Conservation (phyloP, 192 early-diverging fungal genomes). For the Coemansia sp. region DNA sequence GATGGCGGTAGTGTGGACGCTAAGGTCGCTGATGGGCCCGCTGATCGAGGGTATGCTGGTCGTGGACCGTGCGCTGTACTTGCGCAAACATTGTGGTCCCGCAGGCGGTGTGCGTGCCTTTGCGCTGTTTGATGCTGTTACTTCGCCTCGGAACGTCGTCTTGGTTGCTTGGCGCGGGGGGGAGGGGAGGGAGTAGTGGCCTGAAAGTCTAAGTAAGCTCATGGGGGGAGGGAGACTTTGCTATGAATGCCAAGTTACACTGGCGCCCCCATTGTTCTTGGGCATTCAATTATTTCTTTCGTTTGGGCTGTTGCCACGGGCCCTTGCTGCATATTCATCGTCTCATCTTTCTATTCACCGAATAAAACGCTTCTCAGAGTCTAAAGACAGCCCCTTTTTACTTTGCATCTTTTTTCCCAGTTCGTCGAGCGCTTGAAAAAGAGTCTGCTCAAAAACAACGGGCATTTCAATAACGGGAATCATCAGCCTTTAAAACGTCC, state of each 20-base stretch:
- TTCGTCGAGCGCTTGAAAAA: neutral
- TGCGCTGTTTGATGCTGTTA: constrained; percentile 50
- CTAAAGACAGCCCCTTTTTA: neutral
- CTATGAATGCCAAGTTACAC: neutral
- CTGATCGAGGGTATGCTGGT: constrained; percentile 80
- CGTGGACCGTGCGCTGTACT: constrained; percentile 72
- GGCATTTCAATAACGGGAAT: neutral
- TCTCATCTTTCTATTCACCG: neutral
- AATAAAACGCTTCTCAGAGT: neutral
- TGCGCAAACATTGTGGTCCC: constrained; percentile 58
- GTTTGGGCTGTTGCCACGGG: neutral
- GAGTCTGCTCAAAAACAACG: neutral
- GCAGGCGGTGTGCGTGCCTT: constrained; percentile 34
- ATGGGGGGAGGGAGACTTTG: neutral
- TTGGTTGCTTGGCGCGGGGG: constrained; percentile 42
- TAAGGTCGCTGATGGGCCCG: constrained; percentile 74
- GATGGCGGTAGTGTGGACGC: constrained; percentile 83
- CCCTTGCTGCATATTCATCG: neutral
- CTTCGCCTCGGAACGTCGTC: constrained; percentile 50
- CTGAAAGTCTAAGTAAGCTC: neutral
- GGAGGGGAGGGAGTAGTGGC: constrained; percentile 1
- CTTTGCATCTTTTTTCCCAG: neutral
- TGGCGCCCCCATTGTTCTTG: neutral
- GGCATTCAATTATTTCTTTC: neutral
- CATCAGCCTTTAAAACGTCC: neutral